Evolutionary conservation across 2,329 filamentous ascomycete genomes (phyloP), one percentile per base, ranked within the genome.

Genomic region (Pestalotiopsis sp.): DNA sequence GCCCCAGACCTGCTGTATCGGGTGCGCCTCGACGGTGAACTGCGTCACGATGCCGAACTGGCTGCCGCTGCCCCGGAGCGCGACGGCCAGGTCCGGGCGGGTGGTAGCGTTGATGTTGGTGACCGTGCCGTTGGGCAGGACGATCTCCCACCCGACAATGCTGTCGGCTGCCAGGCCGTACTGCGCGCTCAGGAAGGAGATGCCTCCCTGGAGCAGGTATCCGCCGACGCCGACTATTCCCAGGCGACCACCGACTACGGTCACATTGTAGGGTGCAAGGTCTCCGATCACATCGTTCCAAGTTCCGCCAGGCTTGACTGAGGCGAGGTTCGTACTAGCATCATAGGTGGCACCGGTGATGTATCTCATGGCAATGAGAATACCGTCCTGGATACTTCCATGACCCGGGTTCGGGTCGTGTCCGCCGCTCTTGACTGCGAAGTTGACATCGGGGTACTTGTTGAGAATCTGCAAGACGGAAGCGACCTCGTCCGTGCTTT

Each of bases 351-450:
- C 77, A 27, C 78, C 80, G 14, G 69, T 72, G 64, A 82, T 69
- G 25, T 80, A 75, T 61, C 75, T 75, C 72, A 78, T 75, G 6
- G 77, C 74, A 67, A 82, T 79, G 23, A 82, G 73, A 1, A 82
- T 77, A 58, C 80, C 80, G 66, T 79, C 79, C 49, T 77, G 63
- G 4, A 80, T 72, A 25, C 74, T 79, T 7, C 79, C 74, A 64
- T 79, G 79, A 1, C 77, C 75, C 6, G 71, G 69, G 67, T 82
- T 81, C 0, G 80, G 79, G 64, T 78, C 75, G 69, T 84, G 81
- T 2, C 82, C 80, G 14, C 80, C 81, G 64, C 78, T 79, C 71
- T 80, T 79, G 67, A 80, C 77, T 13, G 80, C 76, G 71, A 81
- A 82, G 14, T 71, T 57, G 9, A 80, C 79, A 57, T 74, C 72